phyloP scores from a whole-genome alignment of 2,329 filamentous ascomycete genomes.

The Clonostachys solani region DNA sequence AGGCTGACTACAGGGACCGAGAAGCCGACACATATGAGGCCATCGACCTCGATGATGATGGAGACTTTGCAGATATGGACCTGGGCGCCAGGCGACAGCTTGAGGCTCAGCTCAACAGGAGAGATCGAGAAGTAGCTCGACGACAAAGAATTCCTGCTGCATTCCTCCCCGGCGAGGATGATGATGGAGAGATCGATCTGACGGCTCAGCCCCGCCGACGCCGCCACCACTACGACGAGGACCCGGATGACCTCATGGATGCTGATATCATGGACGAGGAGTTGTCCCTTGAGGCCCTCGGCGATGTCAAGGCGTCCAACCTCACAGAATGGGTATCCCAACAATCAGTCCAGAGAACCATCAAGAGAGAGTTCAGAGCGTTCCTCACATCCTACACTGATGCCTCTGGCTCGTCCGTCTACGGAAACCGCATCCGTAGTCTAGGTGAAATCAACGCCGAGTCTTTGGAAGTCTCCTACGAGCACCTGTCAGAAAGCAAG shows the following conservation, averaged over 20 bases:
- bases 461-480: constrained; percentile 92
- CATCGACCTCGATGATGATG: constrained; percentile 72
- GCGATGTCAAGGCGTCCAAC: constrained; percentile 89
- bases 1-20: constrained; percentile 65
- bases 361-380: constrained; percentile 94
- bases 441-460: constrained; percentile 98
- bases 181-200: constrained; percentile 79
- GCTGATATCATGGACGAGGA: constrained; percentile 96
- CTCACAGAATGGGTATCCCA: constrained; percentile 94
- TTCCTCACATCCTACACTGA: constrained; percentile 97
- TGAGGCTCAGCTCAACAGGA: constrained; percentile 67
- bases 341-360: constrained; percentile 84
- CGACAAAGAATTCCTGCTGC: constrained; percentile 65
- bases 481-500: constrained; percentile 85
- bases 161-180: constrained; percentile 77
- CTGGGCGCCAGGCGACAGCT: constrained; percentile 63
- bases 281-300: constrained; percentile 83
- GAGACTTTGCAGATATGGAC: constrained; percentile 68
- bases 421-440: constrained; percentile 88
- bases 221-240: constrained; percentile 90
- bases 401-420: constrained; percentile 83
- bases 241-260: constrained; percentile 86
- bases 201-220: constrained; percentile 81
- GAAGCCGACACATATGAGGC: constrained; percentile 67
- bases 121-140: constrained; percentile 68